Evolutionary conservation across 345 rosid species (phyloP), one percentile per base, ranked within the genome.

Genomic region (Murraya paniculata): DNA sequence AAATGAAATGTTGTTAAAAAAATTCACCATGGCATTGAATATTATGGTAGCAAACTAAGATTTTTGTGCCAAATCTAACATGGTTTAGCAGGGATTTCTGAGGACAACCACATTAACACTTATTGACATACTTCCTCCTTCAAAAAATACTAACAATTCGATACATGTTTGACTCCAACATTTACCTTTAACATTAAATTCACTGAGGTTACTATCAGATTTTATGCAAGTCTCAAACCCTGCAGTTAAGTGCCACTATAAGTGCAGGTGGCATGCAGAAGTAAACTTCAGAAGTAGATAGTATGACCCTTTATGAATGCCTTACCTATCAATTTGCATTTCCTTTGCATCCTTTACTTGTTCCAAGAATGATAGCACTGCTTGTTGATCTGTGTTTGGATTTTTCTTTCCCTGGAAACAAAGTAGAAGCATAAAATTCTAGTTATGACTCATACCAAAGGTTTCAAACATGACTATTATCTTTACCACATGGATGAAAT

Each of bases 291-390:
- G 33, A 5, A 57, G 31, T 27, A 9, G 2, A 9, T 36, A 66
- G 18, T 24, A 5, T 69, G 18, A 41, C 31, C 50, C 16, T 19
- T 31, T 70, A 76, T 36, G 36, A n/a, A 66, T 73, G 25, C 27
- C 48, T 33, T 84, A 86, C 96, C 91, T 91, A 84, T 91, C 93
- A 33, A 91, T 87, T 82, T 90, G 86, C 92, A 87, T 90, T 86
- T 89, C 93, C 80, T 75, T 87, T 50, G 93, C 93, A 18, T 69
- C 69, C 82, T 68, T 90, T 72, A 91, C 92, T 85, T 86, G 86
- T 69, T 84, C 78, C 88, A 91, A 75, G 78, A 91, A 91, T 16
- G 77, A 78, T 66, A 60, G 71, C 67, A 87, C 92, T 58, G 91
- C 85, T 8, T 76, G 74, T 60, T 30, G 72, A 67, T 89, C 92